These are phyloP conservation scores for Arthrocladium fulminans DNA, from an alignment of 2,329 filamentous ascomycete genomes.

Conservation along the genomic window DNA sequence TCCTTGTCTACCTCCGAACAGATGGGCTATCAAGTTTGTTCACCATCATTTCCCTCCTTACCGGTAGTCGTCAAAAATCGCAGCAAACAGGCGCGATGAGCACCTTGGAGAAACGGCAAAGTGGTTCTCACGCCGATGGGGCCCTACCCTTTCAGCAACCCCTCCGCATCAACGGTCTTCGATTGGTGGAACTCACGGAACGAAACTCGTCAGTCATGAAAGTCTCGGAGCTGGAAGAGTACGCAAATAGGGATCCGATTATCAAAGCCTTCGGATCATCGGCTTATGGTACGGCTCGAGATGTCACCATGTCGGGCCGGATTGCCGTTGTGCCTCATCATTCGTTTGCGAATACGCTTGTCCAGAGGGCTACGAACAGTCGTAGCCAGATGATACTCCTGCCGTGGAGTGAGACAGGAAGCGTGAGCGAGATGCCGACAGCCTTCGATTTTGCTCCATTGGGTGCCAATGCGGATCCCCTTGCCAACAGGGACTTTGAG, in stretches of 20 bases:
- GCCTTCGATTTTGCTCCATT: constrained; percentile 17
- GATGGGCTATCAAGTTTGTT: constrained; percentile 77
- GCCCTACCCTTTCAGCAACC: constrained; percentile 34
- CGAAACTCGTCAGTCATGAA: constrained; percentile 94
- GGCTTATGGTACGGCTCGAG: constrained; percentile 69
- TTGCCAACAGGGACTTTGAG: constrained; percentile 47
- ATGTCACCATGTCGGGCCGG: constrained; percentile 71
- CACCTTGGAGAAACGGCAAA: constrained; percentile 9
- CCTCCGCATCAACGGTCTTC: constrained; percentile 72
- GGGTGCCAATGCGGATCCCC: constrained; percentile 34
- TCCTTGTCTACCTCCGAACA: constrained; percentile 73
- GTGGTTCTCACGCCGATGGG: constrained; percentile 16
- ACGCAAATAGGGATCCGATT: constrained; percentile 66
- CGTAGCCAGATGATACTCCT: constrained; percentile 67
- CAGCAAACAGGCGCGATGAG: constrained; percentile 23
- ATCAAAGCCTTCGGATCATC: constrained; percentile 88
- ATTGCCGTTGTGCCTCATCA: constrained; percentile 70
- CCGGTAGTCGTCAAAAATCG: constrained; percentile 14
- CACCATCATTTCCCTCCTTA: constrained; percentile 68
- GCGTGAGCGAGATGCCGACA: constrained; percentile 56
- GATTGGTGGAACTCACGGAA: constrained; percentile 78
- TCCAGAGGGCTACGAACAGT: constrained; percentile 60
- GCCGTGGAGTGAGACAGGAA: constrained; percentile 81
- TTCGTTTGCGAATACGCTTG: constrained; percentile 69
- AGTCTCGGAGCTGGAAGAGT: constrained; percentile 71